Conservation (phyloP, 257 asterid genomes). For the Verbena officinalis region DNA sequence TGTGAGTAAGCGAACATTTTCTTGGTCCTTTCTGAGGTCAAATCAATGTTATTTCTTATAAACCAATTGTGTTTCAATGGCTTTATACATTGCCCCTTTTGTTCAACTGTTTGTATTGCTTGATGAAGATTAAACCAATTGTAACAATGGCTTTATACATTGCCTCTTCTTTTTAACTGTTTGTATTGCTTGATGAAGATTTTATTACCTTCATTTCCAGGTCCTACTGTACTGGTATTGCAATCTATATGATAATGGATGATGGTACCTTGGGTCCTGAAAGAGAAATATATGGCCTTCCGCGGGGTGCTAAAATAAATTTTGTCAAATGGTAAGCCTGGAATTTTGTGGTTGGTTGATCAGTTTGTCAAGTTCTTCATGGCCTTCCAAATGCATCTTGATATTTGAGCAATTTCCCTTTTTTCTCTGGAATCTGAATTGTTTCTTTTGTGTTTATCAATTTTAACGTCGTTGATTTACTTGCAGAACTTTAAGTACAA, state of each 20-base stretch:
- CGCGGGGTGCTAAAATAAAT: conserved; percentile 85
- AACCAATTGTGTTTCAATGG: conserved; percentile 10
- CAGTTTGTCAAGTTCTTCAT: neutral
- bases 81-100: neutral
- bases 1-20: conserved; percentile 55
- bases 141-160: too few species aligned
- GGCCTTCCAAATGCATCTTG: neutral
- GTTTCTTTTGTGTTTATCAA: conserved; percentile 1
- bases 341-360: conserved; percentile 6
- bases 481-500: neutral
- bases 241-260: conserved; percentile 63
- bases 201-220: conserved; percentile 48
- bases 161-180: too few species aligned
- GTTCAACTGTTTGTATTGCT: conserved; percentile 8
- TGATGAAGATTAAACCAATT: too few species aligned
- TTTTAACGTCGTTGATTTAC: conserved; percentile 15
- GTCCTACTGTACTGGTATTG: conserved; percentile 93
- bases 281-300: conserved; percentile 69
- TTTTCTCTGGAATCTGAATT: conserved; percentile 3
- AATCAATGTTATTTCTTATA: conserved; percentile 3
- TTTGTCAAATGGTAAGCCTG: conserved; percentile 69
- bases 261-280: conserved; percentile 90
- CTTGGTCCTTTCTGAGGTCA: conserved; percentile 17
- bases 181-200: too few species aligned
- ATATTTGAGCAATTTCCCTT: conserved; percentile 9